These are phyloP conservation scores for Aspergillus awamori DNA, from an alignment of 2,329 filamentous ascomycete genomes.

Conservation along the genomic window DNA sequence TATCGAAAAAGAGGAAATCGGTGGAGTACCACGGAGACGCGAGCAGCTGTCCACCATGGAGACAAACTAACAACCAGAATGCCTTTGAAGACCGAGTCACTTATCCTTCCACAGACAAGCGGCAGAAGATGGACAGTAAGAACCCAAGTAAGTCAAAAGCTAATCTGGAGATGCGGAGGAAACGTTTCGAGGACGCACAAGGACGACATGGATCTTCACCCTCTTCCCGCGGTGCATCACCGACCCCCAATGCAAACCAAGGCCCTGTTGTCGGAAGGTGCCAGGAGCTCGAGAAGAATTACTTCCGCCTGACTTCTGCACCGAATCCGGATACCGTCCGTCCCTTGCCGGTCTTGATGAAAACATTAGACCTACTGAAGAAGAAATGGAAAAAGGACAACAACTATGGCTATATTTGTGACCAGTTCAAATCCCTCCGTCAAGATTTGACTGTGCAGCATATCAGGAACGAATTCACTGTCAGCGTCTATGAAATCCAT, in stretches of 20 bases:
- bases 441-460: constrained; percentile 98
- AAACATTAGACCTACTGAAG: constrained; percentile 85
- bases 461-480: constrained; percentile 95
- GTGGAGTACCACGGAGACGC: constrained; percentile 61
- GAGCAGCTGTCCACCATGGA: constrained; percentile 68
- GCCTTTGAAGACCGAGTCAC: constrained; percentile 76
- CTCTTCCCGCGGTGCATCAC: constrained; percentile 51
- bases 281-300: constrained; percentile 85
- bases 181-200: constrained; percentile 71
- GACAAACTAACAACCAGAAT: constrained; percentile 65
- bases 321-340: constrained; percentile 88
- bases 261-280: constrained; percentile 84
- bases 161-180: constrained; percentile 83
- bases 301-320: constrained; percentile 87
- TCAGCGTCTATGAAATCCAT: constrained; percentile 95
- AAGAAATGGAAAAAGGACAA: constrained; percentile 91
- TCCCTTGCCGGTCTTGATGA: constrained; percentile 75
- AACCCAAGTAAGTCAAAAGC: constrained; percentile 85
- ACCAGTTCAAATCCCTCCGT: constrained; percentile 97
- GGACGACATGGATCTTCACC: constrained; percentile 45
- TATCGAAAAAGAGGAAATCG: constrained; percentile 81
- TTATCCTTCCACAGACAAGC: constrained; percentile 58
- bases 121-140: constrained; percentile 54
- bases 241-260: constrained; percentile 48
- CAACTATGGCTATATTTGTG: constrained; percentile 97